phyloP scores from a whole-genome alignment of 306 rosid genomes.

The Inga leiocalycina region DNA sequence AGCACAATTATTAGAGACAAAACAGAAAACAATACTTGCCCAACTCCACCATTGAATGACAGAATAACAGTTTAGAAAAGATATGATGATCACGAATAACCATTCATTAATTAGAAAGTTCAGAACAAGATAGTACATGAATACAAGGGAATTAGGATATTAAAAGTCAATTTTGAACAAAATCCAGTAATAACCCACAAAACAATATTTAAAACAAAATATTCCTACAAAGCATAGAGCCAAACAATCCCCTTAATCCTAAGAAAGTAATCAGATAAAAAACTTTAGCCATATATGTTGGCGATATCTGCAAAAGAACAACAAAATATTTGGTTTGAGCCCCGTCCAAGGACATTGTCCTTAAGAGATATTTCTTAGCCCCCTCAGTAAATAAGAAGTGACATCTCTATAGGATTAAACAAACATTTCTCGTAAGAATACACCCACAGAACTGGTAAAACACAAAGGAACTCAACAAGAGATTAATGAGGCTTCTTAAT shows the following conservation, averaged over 20 bases:
- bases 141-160: background rate
- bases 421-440: no score
- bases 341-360: no score
- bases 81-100: slow-evolving; percentile 8
- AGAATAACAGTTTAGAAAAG: slow-evolving; percentile 17
- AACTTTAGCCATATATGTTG: background rate
- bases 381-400: no score
- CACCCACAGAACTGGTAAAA: no score
- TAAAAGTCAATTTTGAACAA: background rate
- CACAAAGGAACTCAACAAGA: no score
- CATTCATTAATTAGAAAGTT: slow-evolving; percentile 9
- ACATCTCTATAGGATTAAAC: no score
- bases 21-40: background rate
- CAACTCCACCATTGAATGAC: background rate
- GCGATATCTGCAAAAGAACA: no score
- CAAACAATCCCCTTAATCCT: slow-evolving; percentile 17
- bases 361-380: no score
- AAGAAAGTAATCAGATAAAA: background rate
- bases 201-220: background rate
- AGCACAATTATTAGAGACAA: background rate
- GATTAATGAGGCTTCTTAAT: no score
- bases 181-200: slow-evolving; percentile 3
- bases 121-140: slow-evolving; percentile 14
- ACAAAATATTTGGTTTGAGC: no score
- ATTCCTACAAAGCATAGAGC: background rate